These are phyloP conservation scores for Musa beccarii DNA, from an alignment of 176 grass and related monocot species.

Conservation along the genomic window DNA sequence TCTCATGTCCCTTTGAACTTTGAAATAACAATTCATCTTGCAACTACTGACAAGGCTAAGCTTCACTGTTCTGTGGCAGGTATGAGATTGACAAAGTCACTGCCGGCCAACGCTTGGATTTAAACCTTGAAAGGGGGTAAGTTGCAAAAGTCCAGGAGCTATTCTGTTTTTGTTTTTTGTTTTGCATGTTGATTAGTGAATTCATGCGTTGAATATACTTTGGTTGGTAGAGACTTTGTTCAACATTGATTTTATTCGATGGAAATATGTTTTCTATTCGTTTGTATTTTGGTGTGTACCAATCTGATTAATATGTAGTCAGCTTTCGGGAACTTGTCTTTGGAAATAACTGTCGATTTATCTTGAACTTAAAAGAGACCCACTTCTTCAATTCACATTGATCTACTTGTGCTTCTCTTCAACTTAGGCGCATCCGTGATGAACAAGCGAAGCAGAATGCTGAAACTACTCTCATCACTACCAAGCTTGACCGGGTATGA, in stretches of 20 bases:
- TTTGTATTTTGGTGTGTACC: too few relatives aligned
- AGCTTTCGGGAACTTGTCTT: too few relatives aligned
- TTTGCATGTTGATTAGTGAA: not conserved
- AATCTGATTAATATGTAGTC: too few relatives aligned
- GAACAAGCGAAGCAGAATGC: conserved; percentile 80
- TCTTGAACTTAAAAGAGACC: not conserved
- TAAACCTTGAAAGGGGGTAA: conserved; percentile 99
- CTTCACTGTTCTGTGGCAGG: conserved; percentile 28
- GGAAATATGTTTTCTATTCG: too few relatives aligned
- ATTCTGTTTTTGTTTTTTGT: not conserved
- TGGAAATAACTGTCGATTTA: not conserved
- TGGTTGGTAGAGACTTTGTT: too few relatives aligned
- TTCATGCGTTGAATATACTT: not conserved
- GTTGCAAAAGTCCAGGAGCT: not conserved
- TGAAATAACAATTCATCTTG: not conserved
- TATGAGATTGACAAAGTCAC: conserved; percentile 98
- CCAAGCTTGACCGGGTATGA: conserved; percentile 77
- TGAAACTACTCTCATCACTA: conserved; percentile 78
- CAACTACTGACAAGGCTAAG: conserved; percentile 15
- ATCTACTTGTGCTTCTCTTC: not conserved
- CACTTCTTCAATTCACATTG: not conserved
- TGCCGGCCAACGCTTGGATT: conserved; percentile 90
- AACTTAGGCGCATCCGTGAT: conserved; percentile 65
- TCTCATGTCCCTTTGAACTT: not conserved
- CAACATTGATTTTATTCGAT: too few relatives aligned